Evolutionary conservation across 2,329 filamentous ascomycete genomes (phyloP), one percentile per base, ranked within the genome.

Genomic region (Colletotrichum sublineola): DNA sequence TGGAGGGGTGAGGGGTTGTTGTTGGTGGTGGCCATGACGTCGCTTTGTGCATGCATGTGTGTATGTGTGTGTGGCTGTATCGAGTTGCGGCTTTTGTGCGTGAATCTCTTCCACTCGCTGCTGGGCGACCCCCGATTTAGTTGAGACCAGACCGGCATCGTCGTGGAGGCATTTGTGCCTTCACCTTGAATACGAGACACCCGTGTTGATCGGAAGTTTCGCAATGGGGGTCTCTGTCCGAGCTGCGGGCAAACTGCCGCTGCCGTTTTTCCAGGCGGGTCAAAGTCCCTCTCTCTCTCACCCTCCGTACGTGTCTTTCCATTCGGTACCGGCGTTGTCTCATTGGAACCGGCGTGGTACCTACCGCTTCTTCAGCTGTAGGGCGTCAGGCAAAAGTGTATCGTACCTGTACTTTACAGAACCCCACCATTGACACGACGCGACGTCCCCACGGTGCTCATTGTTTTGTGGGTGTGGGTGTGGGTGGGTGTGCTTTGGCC

Each of bases 81-180:
- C 60, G 63, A 42, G 24, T 72, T 72, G 69, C 66, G 69, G 53
- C 44, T 56, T 72, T 72, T 72, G 60, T 69, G 69, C 69, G 66
- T 65, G 36, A 65, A 42, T 69, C 69, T 48, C 64, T 14, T 58
- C 69, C 69, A 69, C 29, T 72, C 66, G 52, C 44, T 50, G 24
- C 9, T 38, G 29, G 40, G 15, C 15, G 24, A 40, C 42, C 61
- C 61, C 24, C 60, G 69, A 56, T 68, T 58, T 56, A 72, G 53
- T 53, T 63, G 65, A 64, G 68, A 71, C 38, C 38, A 29, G 40
- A n/a, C 46, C 12, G 24, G 15, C 38, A 61, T 46, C 29, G 20
- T 33, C 60, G 29, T 63, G 11, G 66, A 72, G 65, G 60, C 69
- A 60, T 72, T 69, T 60, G 33, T 72, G 65, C 66, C 53, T 52